Percentiles rank a stretch among this genome's conserved stretches.
Evolutionary conservation across 495 filamentous ascomycete species (phyloP).

Genomic region (Sordaria brevicollis): DNA sequence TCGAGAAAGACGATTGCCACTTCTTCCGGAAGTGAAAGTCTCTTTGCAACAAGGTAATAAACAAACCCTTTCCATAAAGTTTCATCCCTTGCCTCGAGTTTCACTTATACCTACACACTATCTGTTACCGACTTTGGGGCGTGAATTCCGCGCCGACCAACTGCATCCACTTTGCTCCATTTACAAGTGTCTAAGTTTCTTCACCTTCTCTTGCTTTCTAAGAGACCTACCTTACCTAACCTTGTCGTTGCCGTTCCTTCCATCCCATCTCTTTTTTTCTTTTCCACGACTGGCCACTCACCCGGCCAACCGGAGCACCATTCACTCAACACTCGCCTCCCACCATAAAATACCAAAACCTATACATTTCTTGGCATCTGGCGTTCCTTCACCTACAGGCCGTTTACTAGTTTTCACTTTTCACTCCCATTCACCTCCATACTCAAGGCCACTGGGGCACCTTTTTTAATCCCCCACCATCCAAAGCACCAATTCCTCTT

Average conservation of each 20-base stretch:
- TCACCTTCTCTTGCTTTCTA: background rate
- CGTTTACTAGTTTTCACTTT: background rate
- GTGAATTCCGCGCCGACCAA: background rate
- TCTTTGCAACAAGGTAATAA: background rate
- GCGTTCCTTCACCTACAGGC: background rate
- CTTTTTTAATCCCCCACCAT: background rate
- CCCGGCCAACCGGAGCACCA: background rate
- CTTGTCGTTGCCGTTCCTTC: background rate
- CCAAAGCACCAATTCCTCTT: background rate
- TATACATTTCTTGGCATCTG: background rate
- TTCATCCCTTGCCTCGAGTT: background rate
- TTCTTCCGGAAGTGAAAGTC: background rate
- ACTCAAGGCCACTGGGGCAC: background rate
- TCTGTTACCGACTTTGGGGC: background rate
- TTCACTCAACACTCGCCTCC: background rate
- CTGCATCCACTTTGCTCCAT: background rate
- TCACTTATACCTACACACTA: background rate
- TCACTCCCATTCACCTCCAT: background rate
- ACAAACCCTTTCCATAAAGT: background rate
- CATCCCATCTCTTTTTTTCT: background rate
- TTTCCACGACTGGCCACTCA: too few relatives aligned
- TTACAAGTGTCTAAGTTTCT: background rate
- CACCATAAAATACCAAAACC: background rate
- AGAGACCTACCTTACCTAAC: too few relatives aligned
- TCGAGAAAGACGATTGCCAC: background rate